Evolutionary conservation across 148 eudicot species (phyloP), one percentile per base, ranked within the genome.

Genomic region (Simmondsia chinensis): DNA sequence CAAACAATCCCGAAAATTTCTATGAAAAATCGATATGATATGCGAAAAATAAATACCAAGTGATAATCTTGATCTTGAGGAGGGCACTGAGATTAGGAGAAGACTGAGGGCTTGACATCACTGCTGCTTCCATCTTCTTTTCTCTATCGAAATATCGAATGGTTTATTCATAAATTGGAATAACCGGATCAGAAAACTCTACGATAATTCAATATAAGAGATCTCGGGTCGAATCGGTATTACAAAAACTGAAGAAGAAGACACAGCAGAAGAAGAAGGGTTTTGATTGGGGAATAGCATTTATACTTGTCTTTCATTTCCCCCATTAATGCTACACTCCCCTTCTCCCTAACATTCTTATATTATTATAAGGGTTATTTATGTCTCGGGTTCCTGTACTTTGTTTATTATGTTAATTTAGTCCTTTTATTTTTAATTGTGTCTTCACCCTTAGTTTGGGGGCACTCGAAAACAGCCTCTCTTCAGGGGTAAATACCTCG

Each of bases 21-120:
- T n/a, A n/a, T n/a, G n/a, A n/a, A n/a, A n/a, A n/a, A n/a, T n/a
- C n/a, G n/a, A n/a, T n/a, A 46, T 15, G 18, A 20, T 22, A 14
- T 4, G 17, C 11, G 3, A 13, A 33, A 10, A 9, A 1, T 7
- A 25, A 48, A 41, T 61, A 84, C 97, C 97, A 89, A 66, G 97
- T 84, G 33, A 89, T 79, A 36, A 74, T 69, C 75, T 81, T 89
- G 52, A 89, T 84, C 65, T 89, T 84, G 52, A 89, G 97, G 14
- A 89, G 66, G 51, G 95, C 91, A 66, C 64, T 63, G 38, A 89
- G 93, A 54, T 82, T 82, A 0, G 84, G 93, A 1, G 95, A 89
- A 0, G 82, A 69, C 54, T 80, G 78, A 50, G 91, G 94, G 59
- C 91, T 82, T 2, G 84, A 82, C 13, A 70, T 64, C 24, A 69